Percentiles rank a stretch among this genome's conserved stretches.
Conservation (phyloP, 108 stramenopile species). For the Cyclostephanos invisitatus region DNA sequence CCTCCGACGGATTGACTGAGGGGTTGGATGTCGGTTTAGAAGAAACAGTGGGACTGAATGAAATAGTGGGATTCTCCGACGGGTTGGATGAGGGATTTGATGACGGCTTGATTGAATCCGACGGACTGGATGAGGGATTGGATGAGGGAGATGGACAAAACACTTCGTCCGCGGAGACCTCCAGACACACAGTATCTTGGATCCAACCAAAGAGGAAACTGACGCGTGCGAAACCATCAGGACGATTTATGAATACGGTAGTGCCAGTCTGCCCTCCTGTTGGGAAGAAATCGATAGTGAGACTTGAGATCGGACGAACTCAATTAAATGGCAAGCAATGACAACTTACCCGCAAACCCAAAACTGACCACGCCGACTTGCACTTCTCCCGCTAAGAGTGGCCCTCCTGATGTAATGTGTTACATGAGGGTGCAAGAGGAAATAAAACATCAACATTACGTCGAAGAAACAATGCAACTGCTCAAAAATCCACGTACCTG, state of each 20-base stretch:
- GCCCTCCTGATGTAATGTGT: background rate
- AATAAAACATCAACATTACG: no score
- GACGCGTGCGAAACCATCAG: conserved; percentile 1
- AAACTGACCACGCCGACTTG: conserved; percentile 1
- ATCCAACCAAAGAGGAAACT: background rate
- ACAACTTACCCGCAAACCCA: background rate
- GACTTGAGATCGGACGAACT: no score
- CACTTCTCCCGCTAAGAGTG: background rate
- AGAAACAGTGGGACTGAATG: no score
- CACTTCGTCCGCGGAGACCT: background rate
- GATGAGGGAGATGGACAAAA: no score
- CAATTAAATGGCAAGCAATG: background rate
- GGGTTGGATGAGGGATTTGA: no score
- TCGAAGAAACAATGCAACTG: background rate
- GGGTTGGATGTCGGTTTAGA: no score
- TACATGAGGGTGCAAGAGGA: background rate
- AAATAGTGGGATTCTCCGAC: no score
- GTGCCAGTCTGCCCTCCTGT: background rate
- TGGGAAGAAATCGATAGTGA: background rate
- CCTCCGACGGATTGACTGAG: no score
- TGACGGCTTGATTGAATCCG: no score
- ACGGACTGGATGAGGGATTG: no score
- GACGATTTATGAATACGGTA: background rate
- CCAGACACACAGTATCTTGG: background rate
- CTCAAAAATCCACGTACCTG: background rate